A percentile compares a stretch with the other conserved stretches of the same genome.
phyloP scores from a whole-genome alignment of 148 eudicot genomes.

The Hydrangea macrophylla region DNA sequence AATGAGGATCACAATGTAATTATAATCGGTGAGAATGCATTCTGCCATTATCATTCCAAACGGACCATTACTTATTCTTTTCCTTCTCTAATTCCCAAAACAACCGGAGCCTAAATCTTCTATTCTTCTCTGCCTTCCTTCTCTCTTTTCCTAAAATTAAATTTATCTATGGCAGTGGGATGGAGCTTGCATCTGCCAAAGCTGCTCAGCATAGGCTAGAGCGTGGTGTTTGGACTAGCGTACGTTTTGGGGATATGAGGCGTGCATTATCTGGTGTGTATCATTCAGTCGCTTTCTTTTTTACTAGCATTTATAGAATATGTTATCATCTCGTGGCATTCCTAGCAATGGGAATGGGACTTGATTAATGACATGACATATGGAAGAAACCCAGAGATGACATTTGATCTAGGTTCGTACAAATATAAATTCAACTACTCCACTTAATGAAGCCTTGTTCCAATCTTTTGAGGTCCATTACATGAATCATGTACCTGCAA shows the following conservation, averaged over 20 bases:
- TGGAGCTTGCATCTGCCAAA: constrained; percentile 79
- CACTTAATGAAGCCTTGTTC: too few relatives aligned
- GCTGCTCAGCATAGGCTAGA: constrained; percentile 88
- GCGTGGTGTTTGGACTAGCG: constrained; percentile 94
- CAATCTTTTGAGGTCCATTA: too few relatives aligned
- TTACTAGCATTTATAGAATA: not conserved
- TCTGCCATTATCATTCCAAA: too few relatives aligned
- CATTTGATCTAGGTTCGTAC: not conserved
- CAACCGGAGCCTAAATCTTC: too few relatives aligned
- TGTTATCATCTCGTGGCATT: not conserved
- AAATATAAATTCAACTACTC: too few relatives aligned
- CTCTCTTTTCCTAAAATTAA: constrained; percentile 2
- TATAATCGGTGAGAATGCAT: too few relatives aligned
- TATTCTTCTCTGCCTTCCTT: not conserved
- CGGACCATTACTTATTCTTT: too few relatives aligned
- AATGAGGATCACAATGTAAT: too few relatives aligned
- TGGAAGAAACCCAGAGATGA: too few relatives aligned
- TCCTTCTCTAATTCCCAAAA: too few relatives aligned
- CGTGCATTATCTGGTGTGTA: constrained; percentile 78
- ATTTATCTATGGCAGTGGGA: constrained; percentile 38
- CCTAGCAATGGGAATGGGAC: not conserved
- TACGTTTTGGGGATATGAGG: constrained; percentile 82
- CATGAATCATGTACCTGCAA: too few relatives aligned
- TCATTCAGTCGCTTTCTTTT: not conserved
- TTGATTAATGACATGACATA: not conserved